Conservation (phyloP, 495 filamentous ascomycete species). For the Melanomma pulvis-pyrius region DNA sequence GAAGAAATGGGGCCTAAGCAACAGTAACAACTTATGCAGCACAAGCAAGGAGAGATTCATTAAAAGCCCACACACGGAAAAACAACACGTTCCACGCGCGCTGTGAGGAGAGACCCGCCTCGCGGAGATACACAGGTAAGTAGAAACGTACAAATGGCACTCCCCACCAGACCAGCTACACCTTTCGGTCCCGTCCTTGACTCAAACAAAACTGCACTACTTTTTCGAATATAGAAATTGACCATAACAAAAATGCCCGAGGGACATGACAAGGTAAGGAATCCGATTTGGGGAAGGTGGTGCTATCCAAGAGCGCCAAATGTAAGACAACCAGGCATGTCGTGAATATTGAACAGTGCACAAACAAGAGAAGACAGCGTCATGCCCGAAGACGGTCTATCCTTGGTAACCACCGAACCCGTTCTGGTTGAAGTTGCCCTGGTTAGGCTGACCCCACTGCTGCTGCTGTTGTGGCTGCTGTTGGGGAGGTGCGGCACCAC, state of each 20-base stretch:
- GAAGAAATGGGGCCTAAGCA: constrained; percentile 4
- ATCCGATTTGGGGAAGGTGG: constrained; percentile 1
- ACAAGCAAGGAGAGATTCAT: constrained; percentile 24
- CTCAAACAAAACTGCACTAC: constrained; percentile 10
- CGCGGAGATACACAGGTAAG: background rate
- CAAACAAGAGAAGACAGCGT: constrained; percentile 5
- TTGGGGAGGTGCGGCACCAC: constrained; percentile 34
- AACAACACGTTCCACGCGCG: constrained; percentile 4
- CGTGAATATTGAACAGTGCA: constrained; percentile 20
- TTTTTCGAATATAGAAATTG: constrained; percentile 7
- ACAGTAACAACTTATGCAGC: constrained; percentile 9
- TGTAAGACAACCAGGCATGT: constrained; percentile 32
- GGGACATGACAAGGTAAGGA: background rate
- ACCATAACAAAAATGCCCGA: constrained; percentile 5
- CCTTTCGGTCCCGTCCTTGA: background rate
- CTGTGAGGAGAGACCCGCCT: background rate
- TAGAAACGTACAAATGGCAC: constrained; percentile 17
- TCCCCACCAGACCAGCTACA: background rate
- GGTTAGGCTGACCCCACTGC: constrained; percentile 40
- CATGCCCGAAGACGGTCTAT: constrained; percentile 25
- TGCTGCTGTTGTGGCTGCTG: constrained; percentile 25
- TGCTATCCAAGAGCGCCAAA: constrained; percentile 29
- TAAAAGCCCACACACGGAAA: constrained; percentile 16
- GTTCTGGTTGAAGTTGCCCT: constrained; percentile 41
- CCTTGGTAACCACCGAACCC: constrained; percentile 47